These are phyloP conservation scores for Plectosphaerella plurivora DNA, from an alignment of 2,329 filamentous ascomycete genomes.

Conservation along the genomic window DNA sequence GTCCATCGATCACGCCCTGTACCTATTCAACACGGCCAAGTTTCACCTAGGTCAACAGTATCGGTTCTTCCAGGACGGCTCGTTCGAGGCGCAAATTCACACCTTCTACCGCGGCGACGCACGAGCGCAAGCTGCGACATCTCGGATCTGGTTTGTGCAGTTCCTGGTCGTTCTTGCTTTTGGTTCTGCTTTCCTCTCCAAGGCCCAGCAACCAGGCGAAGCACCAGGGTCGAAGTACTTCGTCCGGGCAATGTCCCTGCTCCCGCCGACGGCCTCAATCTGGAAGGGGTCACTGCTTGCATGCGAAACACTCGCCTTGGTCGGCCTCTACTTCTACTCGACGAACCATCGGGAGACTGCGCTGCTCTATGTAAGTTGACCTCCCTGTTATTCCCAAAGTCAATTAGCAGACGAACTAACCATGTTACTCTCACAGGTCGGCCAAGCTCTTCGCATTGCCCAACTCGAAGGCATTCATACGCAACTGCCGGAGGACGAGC, in stretches of 20 bases:
- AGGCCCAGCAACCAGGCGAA: constrained; percentile 4
- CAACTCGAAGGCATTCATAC: constrained; percentile 36
- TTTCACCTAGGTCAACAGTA: constrained; percentile 32
- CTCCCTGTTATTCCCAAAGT: background rate
- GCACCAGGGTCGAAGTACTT: constrained; percentile 26
- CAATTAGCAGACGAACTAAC: background rate
- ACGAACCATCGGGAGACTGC: constrained; percentile 27
- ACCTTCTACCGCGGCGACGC: constrained; percentile 18
- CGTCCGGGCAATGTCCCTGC: constrained; percentile 26
- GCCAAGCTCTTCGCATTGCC: constrained; percentile 33
- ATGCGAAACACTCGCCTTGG: constrained; percentile 29
- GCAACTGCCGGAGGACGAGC: constrained; percentile 28
- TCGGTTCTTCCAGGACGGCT: constrained; percentile 26
- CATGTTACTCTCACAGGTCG: constrained; percentile 19
- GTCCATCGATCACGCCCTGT: constrained; percentile 25
- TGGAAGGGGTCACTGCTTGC: constrained; percentile 32
- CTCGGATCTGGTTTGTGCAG: constrained; percentile 20
- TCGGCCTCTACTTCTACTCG: constrained; percentile 30
- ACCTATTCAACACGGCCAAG: constrained; percentile 28
- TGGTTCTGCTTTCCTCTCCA: constrained; percentile 14
- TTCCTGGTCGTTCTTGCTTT: constrained; percentile 18
- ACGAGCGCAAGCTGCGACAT: constrained; percentile 11
- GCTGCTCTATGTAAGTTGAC: constrained; percentile 18
- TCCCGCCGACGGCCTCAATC: constrained; percentile 25
- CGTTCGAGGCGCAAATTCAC: constrained; percentile 20